These are phyloP conservation scores for Aspergillus asperescens DNA, from an alignment of 495 filamentous ascomycete species.

Conservation along the genomic window DNA sequence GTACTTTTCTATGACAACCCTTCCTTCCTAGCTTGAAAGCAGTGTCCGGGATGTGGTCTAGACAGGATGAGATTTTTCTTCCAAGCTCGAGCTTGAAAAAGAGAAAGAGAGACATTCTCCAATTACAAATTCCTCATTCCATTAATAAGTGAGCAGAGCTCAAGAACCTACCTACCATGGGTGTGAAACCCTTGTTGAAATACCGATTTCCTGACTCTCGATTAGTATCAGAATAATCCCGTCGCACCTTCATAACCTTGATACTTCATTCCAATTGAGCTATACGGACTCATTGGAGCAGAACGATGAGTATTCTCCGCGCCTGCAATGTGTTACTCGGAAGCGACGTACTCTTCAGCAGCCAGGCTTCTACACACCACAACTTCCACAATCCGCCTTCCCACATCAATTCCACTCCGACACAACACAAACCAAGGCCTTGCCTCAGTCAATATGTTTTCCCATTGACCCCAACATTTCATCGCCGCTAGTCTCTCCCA, in stretches of 20 bases:
- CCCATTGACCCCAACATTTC: conserved; percentile 20
- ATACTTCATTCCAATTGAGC: conserved; percentile 20
- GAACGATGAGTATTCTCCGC: conserved; percentile 19
- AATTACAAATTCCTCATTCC: conserved; percentile 22
- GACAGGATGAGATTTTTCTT: conserved; percentile 17
- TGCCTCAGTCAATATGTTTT: conserved; percentile 24
- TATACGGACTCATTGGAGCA: conserved; percentile 19
- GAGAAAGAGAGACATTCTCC: conserved; percentile 29
- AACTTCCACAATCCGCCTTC: conserved; percentile 1
- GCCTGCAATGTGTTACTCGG: conserved; percentile 29
- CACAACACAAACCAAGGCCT: conserved; percentile 15
- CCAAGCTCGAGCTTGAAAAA: conserved; percentile 25
- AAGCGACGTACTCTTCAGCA: conserved; percentile 35
- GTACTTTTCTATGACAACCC: background rate
- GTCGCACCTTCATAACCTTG: conserved; percentile 2
- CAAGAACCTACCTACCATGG: too few relatives aligned
- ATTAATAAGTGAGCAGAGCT: conserved; percentile 26
- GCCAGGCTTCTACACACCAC: conserved; percentile 9
- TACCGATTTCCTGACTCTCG: background rate
- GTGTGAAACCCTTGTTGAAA: too few relatives aligned
- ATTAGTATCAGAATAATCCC: conserved; percentile 14
- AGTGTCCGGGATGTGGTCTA: conserved; percentile 29
- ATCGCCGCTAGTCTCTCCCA: conserved; percentile 37
- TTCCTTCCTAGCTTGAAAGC: background rate
- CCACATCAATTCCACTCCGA: conserved; percentile 9